Conservation (phyloP, 2,329 filamentous ascomycete species). For the Cadophora sp. region DNA sequence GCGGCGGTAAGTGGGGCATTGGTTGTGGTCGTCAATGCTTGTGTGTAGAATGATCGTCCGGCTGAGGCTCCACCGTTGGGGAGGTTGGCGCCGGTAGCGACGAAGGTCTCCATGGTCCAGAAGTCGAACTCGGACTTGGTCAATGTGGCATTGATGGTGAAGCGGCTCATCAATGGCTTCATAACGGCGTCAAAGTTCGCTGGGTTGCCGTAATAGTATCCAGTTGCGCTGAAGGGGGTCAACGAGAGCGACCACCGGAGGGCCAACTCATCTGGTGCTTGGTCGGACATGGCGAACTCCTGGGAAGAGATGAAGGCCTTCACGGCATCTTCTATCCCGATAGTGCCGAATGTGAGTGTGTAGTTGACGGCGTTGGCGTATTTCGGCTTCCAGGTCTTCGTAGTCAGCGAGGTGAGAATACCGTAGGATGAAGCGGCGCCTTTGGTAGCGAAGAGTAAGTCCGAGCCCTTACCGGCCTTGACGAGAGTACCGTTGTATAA, state of each 20-base stretch:
- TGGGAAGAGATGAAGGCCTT: conserved; percentile 20
- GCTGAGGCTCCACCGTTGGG: conserved; percentile 21
- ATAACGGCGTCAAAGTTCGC: conserved; percentile 19
- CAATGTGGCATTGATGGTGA: conserved; percentile 20
- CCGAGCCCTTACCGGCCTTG: conserved; percentile 17
- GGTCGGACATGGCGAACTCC: conserved; percentile 28
- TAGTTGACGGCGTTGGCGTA: conserved; percentile 24
- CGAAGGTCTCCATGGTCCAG: conserved; percentile 23
- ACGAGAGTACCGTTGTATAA: conserved; percentile 30
- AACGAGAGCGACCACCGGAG: conserved; percentile 22
- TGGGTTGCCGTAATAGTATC: conserved; percentile 31
- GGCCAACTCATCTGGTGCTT: conserved; percentile 29
- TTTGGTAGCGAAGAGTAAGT: conserved; percentile 29
- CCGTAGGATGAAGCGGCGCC: conserved; percentile 29
- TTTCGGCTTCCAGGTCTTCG: conserved; percentile 25
- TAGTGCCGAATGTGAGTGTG: conserved; percentile 4
- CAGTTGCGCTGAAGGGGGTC: conserved; percentile 17
- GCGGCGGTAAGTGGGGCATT: conserved; percentile 28
- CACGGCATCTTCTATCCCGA: background rate
- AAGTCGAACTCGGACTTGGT: conserved; percentile 22
- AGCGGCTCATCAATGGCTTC: conserved; percentile 24
- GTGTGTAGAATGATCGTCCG: conserved; percentile 22
- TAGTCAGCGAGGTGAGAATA: conserved; percentile 25
- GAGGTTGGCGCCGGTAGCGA: conserved; percentile 16
- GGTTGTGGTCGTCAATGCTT: conserved; percentile 22